Base-by-base conservation (phyloP, 2,329 filamentous ascomycete species). In the Diaporthe eres region DNA sequence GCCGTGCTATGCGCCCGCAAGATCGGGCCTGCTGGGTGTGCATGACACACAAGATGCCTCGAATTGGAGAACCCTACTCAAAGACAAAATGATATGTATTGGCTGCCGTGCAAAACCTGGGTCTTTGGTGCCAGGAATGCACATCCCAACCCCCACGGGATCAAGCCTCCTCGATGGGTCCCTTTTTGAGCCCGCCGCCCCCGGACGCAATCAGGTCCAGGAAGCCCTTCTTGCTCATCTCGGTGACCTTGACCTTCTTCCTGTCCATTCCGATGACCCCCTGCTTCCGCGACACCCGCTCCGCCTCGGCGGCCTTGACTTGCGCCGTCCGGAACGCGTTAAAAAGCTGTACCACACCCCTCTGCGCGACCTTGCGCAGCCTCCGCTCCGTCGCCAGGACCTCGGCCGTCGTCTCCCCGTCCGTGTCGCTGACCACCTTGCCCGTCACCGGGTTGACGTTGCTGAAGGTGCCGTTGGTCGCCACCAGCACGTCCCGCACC, bases 151-250 rank as follows among this genome's bases (percentile, higher is more conserved):
- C 15, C n/a, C 28, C 28, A 1, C 13, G 65, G 31, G 15, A 63
- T 85, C 81, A 90, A 47, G 90, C 90, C 82, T 92, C 90, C 81
- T 91, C 90, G 71, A 92, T 81, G 6, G 84, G 88, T 9, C 88
- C 88, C 84, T 90, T 91, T 81, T 91, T 92, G 79, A 91, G 78
- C 31, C 86, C 87, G 0, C 90, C 90, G 15, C 91, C 91, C 28
- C 91, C 90, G 2, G 89, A 90, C 5, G 91, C 90, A 82, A 99
- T 98, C 83, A 98, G 86, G 77, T 98, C 96, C 83, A 99, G 85
- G 86, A 98, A 99, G 0, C 96, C 96, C 86, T 98, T 94, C 87
- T 98, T 97, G 84, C 94, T 98, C 93, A 99, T 97, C 88, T 98
- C 96, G 79, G 95, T 97, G 71, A 98, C 89, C 86, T 94, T 95